Evolutionary conservation across 1,284 basidiomycete species (phyloP).

Genomic region (Tylopilus orsonianus): DNA sequence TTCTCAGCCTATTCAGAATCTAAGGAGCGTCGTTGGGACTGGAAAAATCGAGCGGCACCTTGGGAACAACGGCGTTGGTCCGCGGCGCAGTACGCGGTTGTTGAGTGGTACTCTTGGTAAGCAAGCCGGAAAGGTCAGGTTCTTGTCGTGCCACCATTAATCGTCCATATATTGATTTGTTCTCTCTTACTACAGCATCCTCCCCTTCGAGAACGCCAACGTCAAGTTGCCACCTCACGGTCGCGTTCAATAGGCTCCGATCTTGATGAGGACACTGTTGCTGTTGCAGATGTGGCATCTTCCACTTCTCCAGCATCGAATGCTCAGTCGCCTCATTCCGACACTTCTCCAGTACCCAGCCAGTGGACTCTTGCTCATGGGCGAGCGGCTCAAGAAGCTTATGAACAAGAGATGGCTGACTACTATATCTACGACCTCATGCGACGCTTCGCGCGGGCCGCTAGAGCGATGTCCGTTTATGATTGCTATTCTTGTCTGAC

Average conservation of each 20-base stretch:
- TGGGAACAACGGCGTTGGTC: constrained; percentile 41
- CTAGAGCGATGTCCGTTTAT: constrained; percentile 71
- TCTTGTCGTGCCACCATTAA: background rate
- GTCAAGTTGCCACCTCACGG: constrained; percentile 48
- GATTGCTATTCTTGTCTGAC: constrained; percentile 73
- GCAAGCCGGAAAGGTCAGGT: constrained; percentile 41
- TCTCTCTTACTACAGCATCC: constrained; percentile 36
- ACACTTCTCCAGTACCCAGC: constrained; percentile 56
- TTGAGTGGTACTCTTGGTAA: constrained; percentile 55
- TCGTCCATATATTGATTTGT: constrained; percentile 14
- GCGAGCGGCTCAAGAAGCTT: constrained; percentile 67
- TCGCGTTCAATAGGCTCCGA: constrained; percentile 67
- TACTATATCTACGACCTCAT: constrained; percentile 81
- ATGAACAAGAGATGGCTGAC: constrained; percentile 73
- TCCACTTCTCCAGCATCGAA: constrained; percentile 62
- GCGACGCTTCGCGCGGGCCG: constrained; percentile 77
- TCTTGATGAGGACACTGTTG: constrained; percentile 57
- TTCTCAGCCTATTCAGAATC: constrained; percentile 65
- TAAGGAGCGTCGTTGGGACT: constrained; percentile 45
- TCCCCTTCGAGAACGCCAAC: constrained; percentile 59
- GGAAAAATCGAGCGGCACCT: constrained; percentile 52
- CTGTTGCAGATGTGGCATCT: constrained; percentile 46
- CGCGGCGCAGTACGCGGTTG: constrained; percentile 69
- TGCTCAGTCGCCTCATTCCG: constrained; percentile 59
- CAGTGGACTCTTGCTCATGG: constrained; percentile 61